phyloP scores from a whole-genome alignment of 225 moss, liverwort and hornwort species.

The Marchantia paleacea region DNA sequence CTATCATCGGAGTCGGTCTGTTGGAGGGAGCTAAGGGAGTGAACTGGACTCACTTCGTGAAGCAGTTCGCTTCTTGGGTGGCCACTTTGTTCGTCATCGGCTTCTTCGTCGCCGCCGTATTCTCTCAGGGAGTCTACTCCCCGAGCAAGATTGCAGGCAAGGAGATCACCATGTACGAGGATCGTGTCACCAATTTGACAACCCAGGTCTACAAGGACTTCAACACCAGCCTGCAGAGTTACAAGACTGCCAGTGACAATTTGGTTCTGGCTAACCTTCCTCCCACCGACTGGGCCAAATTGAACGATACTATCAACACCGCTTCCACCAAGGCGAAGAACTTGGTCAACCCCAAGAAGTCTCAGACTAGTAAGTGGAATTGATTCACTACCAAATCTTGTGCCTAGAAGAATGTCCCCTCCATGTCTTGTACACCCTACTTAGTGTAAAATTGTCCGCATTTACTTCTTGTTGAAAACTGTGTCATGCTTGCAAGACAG shows the following conservation, averaged over 20 bases:
- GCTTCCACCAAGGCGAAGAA: conserved; percentile 29
- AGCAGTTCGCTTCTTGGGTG: conserved; percentile 50
- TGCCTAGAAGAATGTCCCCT: too few relatives aligned
- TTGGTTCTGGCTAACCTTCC: conserved; percentile 27
- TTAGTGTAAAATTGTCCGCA: too few relatives aligned
- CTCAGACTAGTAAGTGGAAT: neutral
- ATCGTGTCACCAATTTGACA: conserved; percentile 31
- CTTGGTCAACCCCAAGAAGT: conserved; percentile 26
- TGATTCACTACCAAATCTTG: too few relatives aligned
- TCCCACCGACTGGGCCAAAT: conserved; percentile 20
- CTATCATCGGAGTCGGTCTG: conserved; percentile 54
- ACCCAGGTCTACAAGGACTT: conserved; percentile 38
- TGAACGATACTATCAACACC: conserved; percentile 40
- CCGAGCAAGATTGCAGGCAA: conserved; percentile 37
- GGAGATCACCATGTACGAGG: conserved; percentile 24
- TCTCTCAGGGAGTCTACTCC: conserved; percentile 52
- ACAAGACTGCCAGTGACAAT: conserved; percentile 20
- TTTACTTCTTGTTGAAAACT: too few relatives aligned
- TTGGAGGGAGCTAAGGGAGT: conserved; percentile 50
- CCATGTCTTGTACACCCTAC: too few relatives aligned
- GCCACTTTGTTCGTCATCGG: conserved; percentile 44
- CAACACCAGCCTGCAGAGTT: conserved; percentile 38
- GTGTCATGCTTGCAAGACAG: too few relatives aligned
- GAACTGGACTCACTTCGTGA: conserved; percentile 49
- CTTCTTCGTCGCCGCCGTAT: conserved; percentile 38